Evolutionary conservation across 192 early-diverging fungal genomes (phyloP).

Genomic region (Coemansia sp.): DNA sequence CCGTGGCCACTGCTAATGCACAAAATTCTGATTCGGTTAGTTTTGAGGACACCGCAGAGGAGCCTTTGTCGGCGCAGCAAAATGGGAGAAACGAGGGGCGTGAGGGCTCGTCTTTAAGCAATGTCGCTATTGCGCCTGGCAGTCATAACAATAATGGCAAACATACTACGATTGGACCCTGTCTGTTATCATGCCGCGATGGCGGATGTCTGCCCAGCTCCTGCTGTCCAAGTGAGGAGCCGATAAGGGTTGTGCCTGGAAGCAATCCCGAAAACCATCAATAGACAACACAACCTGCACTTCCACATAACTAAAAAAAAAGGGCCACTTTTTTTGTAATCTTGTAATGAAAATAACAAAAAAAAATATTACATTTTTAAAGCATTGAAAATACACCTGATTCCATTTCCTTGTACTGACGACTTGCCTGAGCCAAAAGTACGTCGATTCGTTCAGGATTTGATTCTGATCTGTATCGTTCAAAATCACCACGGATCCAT

Average conservation of each 20-base stretch:
- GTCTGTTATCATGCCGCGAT: conserved; percentile 39
- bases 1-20: conserved; percentile 26
- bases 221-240: conserved; percentile 49
- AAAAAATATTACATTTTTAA: background rate
- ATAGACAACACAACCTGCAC: background rate
- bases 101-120: conserved; percentile 34
- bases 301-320: background rate
- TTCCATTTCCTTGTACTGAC: conserved; percentile 52
- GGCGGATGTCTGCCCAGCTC: conserved; percentile 38
- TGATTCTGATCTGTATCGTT: conserved; percentile 26
- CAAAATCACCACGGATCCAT: conserved; percentile 48
- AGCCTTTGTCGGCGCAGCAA: background rate
- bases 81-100: conserved; percentile 11
- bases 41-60: background rate
- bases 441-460: conserved; percentile 40
- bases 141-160: conserved; percentile 15
- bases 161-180: conserved; percentile 43
- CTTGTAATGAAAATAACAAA: too few species aligned
- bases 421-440: conserved; percentile 40
- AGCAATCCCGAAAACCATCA: background rate
- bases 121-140: conserved; percentile 37
- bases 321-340: background rate
- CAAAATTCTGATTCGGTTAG: background rate
- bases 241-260: conserved; percentile 46
- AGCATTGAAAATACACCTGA: conserved; percentile 39